These are phyloP conservation scores for Chamaecrista fasciculata DNA, from an alignment of 306 rosid species.

Conservation along the genomic window DNA sequence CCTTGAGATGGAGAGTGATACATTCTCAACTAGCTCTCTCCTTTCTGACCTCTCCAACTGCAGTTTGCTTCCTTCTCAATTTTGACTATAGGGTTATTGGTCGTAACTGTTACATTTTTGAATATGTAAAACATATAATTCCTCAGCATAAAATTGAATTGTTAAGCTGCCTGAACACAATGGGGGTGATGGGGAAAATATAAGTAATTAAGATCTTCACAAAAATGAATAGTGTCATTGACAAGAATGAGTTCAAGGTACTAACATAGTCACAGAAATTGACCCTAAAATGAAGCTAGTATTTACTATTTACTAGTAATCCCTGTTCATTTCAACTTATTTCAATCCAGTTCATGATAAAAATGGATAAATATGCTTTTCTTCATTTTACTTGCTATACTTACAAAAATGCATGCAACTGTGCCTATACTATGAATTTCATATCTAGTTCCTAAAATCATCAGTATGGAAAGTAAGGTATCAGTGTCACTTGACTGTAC, in stretches of 20 bases:
- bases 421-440: constrained; percentile 7
- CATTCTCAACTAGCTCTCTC: too few relatives aligned
- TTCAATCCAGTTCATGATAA: constrained; percentile 15
- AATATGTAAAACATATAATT: too few relatives aligned
- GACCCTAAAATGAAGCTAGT: neutral
- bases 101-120: too few relatives aligned
- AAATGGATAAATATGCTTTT: constrained; percentile 10
- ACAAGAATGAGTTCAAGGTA: neutral
- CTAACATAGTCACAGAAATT: neutral
- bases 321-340: neutral
- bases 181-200: too few relatives aligned
- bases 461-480: constrained; percentile 23
- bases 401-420: constrained; percentile 30
- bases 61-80: too few relatives aligned
- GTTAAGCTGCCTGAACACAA: too few relatives aligned
- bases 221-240: neutral
- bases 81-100: too few relatives aligned
- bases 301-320: neutral
- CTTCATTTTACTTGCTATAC: constrained; percentile 25
- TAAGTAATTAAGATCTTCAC: too few relatives aligned
- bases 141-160: too few relatives aligned
- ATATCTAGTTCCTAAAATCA: constrained; percentile 19
- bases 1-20: too few relatives aligned
- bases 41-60: too few relatives aligned
- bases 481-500: constrained; percentile 28